Evolutionary conservation across 1,284 basidiomycete genomes (phyloP).

Genomic region (Pulveroboletus sp.): DNA sequence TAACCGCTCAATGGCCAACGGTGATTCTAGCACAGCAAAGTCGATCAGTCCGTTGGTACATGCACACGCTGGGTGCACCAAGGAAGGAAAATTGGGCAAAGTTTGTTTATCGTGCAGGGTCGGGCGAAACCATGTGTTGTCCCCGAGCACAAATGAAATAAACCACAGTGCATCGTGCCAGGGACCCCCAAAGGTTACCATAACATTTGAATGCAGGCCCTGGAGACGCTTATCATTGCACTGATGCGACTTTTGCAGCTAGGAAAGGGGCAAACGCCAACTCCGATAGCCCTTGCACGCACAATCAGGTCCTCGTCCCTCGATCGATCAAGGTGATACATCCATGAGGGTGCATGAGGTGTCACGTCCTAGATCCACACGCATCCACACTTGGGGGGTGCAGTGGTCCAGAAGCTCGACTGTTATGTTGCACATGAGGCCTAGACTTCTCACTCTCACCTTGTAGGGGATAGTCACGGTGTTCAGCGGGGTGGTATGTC

Average conservation of each 20-base stretch:
- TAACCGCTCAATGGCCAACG: neutral
- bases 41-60: neutral
- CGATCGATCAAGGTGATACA: conserved; percentile 9
- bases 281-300: neutral
- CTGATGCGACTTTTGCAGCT: no score
- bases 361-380: conserved; percentile 11
- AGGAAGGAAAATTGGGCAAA: neutral
- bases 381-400: conserved; percentile 1
- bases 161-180: neutral
- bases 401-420: neutral
- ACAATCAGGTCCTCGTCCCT: neutral
- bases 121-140: neutral
- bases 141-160: neutral
- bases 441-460: neutral
- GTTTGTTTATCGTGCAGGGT: conserved; percentile 2
- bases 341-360: conserved; percentile 12
- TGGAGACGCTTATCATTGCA: neutral
- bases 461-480: neutral
- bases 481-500: neutral
- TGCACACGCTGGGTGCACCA: neutral
- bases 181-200: neutral
- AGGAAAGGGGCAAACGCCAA: neutral
- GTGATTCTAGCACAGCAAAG: neutral
- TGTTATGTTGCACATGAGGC: conserved; percentile 18
- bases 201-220: neutral